Conservation (phyloP, 1,139 yeast species). For the Sugiyamaella neomexicana region DNA sequence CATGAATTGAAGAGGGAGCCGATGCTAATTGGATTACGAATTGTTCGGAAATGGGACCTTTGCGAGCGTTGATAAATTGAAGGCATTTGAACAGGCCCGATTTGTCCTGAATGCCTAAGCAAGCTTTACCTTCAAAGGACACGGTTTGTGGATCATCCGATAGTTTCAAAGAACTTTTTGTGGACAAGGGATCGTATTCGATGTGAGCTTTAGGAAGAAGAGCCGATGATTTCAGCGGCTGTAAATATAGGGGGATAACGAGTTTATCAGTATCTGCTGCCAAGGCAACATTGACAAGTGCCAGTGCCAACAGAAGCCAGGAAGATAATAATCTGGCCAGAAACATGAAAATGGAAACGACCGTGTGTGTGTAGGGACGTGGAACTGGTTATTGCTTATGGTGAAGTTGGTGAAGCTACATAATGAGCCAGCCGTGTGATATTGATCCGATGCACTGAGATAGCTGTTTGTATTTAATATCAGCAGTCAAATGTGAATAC, state of each 20-base stretch:
- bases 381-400: too few species aligned
- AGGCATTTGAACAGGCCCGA: slow-evolving; percentile 29
- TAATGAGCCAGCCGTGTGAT: too few species aligned
- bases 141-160: slow-evolving; percentile 7
- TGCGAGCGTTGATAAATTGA: slow-evolving; percentile 20
- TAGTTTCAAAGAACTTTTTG: background rate
- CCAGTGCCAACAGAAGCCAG: background rate
- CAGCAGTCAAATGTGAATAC: too few species aligned
- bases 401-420: too few species aligned
- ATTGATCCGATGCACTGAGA: too few species aligned
- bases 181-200: slow-evolving; percentile 3
- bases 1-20: slow-evolving; percentile 5
- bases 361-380: too few species aligned
- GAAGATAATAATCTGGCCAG: background rate
- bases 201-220: slow-evolving; percentile 13
- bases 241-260: slow-evolving; percentile 17
- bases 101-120: slow-evolving; percentile 30
- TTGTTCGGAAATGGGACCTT: slow-evolving; percentile 12
- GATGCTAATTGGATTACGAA: slow-evolving; percentile 23
- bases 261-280: slow-evolving; percentile 9
- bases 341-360: background rate
- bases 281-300: background rate
- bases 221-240: slow-evolving; percentile 20
- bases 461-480: too few species aligned
- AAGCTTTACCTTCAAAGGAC: slow-evolving; percentile 24